Base-by-base conservation (phyloP, 495 filamentous ascomycete species). In the Hypoxylon fuscum region DNA sequence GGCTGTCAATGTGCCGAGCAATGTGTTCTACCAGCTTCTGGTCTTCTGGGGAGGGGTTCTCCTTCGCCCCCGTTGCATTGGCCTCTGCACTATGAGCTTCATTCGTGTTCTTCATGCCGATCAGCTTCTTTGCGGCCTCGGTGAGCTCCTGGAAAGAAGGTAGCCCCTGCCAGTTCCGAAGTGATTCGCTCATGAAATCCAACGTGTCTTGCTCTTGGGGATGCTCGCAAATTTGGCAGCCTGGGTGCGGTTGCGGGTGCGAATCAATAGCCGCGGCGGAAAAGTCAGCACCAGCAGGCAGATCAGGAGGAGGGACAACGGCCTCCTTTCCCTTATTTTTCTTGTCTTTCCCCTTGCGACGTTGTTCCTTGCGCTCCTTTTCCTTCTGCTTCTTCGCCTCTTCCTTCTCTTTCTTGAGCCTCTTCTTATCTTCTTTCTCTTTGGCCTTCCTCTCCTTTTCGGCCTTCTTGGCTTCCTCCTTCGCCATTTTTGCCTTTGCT, bases 371-470 rank as follows among this genome's bases (percentile, higher is more conserved):
- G 34, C 44, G 54, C 23, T 43, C 44, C 3, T 22, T 43, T 38
- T 61, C 51, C 38, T 55, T 59, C 12, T 38, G 43, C 46, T 53
- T 37, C n/a, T n/a, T 54, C 23, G 49, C 47, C 22, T 37, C 38
- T 29, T 46, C 41, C 29, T 41, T 58, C 45, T 52, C 66, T 25
- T 57, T 62, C 29, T 69, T 63, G 29, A 31, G 56, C 25, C 29
- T 67, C 38, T 69, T 56, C 52, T 66, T 63, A 7, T 59, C 68
- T 18, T 59, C 60, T 40, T 44, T 68, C 29, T 66, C 59, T 37
- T 29, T 48, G n/a, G 47, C 64, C 35, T 66, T 68, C 58, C 32
- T 70, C 37, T 70, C 61, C 38, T 70, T 55, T 57, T 63, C 42
- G 17, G 31, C 45, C 60, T 65, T 59, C 41, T 55, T 59, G 10